Conservation (phyloP, 2,329 filamentous ascomycete genomes). For the Apiospora pterosperma region DNA sequence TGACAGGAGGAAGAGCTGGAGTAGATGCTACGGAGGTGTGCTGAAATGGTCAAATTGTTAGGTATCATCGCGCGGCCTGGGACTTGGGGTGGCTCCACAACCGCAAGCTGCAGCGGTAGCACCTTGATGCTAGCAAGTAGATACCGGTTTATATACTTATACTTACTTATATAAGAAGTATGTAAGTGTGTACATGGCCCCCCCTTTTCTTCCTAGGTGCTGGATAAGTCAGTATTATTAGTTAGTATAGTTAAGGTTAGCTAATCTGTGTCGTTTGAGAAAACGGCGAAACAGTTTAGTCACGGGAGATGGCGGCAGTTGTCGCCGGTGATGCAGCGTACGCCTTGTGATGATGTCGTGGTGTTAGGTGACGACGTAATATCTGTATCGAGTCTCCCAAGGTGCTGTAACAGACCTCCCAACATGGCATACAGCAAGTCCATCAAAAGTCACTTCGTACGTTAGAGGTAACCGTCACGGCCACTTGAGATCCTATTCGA, state of each 20-base stretch:
- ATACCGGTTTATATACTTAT: neutral
- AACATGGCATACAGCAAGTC: neutral
- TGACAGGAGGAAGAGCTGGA: neutral
- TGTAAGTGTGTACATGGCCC: neutral
- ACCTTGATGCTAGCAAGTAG: slow-evolving; percentile 1
- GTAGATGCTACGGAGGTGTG: neutral
- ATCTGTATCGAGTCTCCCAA: neutral
- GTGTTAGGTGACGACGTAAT: neutral
- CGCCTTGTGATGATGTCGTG: no score
- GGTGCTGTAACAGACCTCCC: neutral
- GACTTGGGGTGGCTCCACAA: neutral
- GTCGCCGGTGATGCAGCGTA: neutral
- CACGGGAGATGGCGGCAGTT: neutral
- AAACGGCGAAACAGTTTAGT: neutral
- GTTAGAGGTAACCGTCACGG: neutral
- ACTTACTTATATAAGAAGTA: no score
- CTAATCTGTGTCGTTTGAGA: neutral
- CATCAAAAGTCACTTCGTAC: neutral
- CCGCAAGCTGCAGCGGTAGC: neutral
- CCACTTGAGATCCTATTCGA: neutral
- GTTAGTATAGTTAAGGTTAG: neutral
- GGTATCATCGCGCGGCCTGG: neutral
- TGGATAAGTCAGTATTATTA: neutral
- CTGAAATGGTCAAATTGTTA: neutral
- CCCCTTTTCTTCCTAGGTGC: neutral